Conservation (phyloP, 352 stramenopile species). For the Pythium dissotocum region DNA sequence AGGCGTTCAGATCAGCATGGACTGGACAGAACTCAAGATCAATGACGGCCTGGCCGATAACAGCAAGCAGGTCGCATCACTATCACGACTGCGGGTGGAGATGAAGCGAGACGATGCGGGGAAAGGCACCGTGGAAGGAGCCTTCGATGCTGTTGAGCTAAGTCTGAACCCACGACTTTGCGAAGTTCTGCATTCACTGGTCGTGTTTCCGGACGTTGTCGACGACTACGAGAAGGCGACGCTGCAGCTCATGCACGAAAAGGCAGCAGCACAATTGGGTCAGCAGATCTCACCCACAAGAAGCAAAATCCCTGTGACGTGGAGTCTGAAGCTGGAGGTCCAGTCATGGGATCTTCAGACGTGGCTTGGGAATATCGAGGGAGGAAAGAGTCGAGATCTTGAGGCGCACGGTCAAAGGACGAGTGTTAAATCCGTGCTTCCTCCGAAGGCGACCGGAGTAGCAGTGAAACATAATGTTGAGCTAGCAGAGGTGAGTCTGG, state of each 20-base stretch:
- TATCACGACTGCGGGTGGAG: conserved; percentile 3
- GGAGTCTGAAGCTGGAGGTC: conserved; percentile 17
- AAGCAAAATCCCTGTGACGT: conserved; percentile 17
- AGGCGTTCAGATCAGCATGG: conserved; percentile 11
- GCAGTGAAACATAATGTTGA: conserved; percentile 18
- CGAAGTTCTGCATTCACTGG: conserved; percentile 24
- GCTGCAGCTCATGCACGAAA: conserved; percentile 19
- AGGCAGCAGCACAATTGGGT: neutral
- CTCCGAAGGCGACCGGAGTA: conserved; percentile 16
- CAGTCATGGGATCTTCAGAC: conserved; percentile 20
- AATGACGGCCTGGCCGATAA: neutral
- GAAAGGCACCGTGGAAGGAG: conserved; percentile 10
- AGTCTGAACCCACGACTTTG: conserved; percentile 17
- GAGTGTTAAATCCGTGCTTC: conserved; percentile 11
- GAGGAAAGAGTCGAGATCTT: conserved; percentile 1
- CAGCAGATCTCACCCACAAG: neutral
- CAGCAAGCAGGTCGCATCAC: neutral
- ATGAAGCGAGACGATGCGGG: conserved; percentile 17
- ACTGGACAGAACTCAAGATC: conserved; percentile 17
- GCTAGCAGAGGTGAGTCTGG: conserved; percentile 16
- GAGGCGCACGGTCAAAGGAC: conserved; percentile 15
- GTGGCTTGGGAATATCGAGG: conserved; percentile 12
- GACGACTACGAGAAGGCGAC: conserved; percentile 20
- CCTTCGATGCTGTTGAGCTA: conserved; percentile 3
- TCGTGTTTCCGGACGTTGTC: conserved; percentile 22